These are phyloP conservation scores for Thelephora terrestris DNA, from an alignment of 1,284 basidiomycete genomes.

Conservation along the genomic window DNA sequence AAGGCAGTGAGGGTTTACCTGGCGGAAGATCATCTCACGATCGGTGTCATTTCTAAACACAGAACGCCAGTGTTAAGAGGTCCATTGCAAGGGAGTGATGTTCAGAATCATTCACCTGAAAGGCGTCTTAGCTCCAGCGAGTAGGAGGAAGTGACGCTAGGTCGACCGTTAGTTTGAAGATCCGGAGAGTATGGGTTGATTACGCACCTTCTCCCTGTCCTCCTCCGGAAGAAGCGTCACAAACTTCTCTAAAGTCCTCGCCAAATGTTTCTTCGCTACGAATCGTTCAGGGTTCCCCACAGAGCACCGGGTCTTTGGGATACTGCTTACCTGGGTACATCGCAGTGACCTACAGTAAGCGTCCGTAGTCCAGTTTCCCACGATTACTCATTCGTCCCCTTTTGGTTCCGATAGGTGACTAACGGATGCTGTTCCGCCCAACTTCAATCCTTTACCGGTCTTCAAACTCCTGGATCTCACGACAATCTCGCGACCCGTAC, in stretches of 20 bases:
- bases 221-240: conserved; percentile 33
- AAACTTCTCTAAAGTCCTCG: conserved; percentile 41
- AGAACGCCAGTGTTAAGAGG: background rate
- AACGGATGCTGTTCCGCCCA: too few relatives aligned
- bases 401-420: too few relatives aligned
- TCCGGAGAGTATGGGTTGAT: background rate
- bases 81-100: too few relatives aligned
- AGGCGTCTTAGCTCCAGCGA: conserved; percentile 48
- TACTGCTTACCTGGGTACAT: conserved; percentile 2
- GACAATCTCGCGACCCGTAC: conserved; percentile 60
- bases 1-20: conserved; percentile 18
- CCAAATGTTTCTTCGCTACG: conserved; percentile 36
- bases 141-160: conserved; percentile 52
- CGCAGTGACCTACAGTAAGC: background rate
- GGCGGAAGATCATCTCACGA: conserved; percentile 69
- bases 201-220: conserved; percentile 40
- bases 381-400: too few relatives aligned
- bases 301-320: background rate
- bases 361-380: too few relatives aligned
- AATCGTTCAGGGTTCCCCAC: background rate
- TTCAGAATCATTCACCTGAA: conserved; percentile 25
- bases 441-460: too few relatives aligned
- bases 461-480: conserved; percentile 37
- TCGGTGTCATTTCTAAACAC: conserved; percentile 71
- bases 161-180: background rate